Evolutionary conservation across 441 rosid species (phyloP).

Genomic region (Capsella rubella): DNA sequence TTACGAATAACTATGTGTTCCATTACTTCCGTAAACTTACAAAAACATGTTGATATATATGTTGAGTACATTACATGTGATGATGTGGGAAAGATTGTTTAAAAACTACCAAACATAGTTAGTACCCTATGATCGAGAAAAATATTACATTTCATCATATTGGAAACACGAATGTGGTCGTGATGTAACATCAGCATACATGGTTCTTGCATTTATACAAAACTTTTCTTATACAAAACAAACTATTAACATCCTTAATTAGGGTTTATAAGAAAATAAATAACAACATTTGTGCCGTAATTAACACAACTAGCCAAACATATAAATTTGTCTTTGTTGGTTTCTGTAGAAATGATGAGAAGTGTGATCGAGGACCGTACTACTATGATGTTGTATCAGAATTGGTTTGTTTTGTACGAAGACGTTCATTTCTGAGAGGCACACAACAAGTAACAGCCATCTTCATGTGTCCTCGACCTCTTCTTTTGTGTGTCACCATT

Average conservation of each 20-base stretch:
- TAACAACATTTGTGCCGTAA: neutral
- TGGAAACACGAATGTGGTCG: neutral
- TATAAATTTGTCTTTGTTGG: neutral
- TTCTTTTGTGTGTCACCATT: conserved; percentile 10
- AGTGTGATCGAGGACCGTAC: conserved; percentile 26
- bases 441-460: neutral
- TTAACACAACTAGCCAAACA: neutral
- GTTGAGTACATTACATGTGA: conserved; percentile 4
- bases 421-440: conserved; percentile 11
- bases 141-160: neutral
- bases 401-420: conserved; percentile 17
- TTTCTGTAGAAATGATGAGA: conserved; percentile 13
- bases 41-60: neutral
- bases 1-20: neutral
- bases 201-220: neutral
- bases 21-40: neutral
- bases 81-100: conserved; percentile 5
- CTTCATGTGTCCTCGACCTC: conserved; percentile 22
- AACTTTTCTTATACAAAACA: neutral
- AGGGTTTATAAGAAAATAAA: neutral
- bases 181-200: neutral
- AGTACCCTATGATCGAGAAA: neutral
- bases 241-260: neutral
- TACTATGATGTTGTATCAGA: conserved; percentile 14
- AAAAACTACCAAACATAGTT: neutral